These are phyloP conservation scores for Ceratocystis colombiana DNA, from an alignment of 2,329 filamentous ascomycete genomes.

Conservation along the genomic window DNA sequence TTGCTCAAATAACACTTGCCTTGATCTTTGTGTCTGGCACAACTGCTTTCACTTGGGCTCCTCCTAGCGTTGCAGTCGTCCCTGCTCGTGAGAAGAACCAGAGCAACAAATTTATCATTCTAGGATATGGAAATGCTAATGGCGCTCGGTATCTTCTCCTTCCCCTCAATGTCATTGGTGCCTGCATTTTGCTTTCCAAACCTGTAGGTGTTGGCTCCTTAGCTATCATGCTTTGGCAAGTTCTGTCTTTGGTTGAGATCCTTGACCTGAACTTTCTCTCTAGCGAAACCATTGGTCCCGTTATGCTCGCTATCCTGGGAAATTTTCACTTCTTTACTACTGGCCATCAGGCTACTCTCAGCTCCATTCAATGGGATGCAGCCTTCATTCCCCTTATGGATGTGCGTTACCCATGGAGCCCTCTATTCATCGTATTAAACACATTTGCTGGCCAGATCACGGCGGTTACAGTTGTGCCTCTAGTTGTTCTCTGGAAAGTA, in stretches of 20 bases:
- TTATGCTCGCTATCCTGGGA: constrained; percentile 77
- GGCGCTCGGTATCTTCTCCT: constrained; percentile 83
- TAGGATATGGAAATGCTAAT: constrained; percentile 89
- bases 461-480: constrained; percentile 66
- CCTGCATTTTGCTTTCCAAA: constrained; percentile 73
- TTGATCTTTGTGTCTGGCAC: constrained; percentile 75
- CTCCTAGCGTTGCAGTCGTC: constrained; percentile 69
- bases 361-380: constrained; percentile 89
- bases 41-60: constrained; percentile 74
- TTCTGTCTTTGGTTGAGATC: constrained; percentile 64
- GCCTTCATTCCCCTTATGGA: constrained; percentile 81
- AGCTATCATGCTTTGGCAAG: constrained; percentile 74
- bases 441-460: constrained; percentile 84
- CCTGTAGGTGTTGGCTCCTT: constrained; percentile 87
- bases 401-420: constrained; percentile 82
- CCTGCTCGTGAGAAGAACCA: constrained; percentile 38
- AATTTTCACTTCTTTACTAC: constrained; percentile 97
- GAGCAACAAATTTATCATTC: constrained; percentile 57
- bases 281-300: constrained; percentile 65
- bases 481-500: constrained; percentile 81
- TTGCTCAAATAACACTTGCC: constrained; percentile 72
- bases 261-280: constrained; percentile 52
- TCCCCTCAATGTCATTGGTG: constrained; percentile 65
- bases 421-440: constrained; percentile 71
- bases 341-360: constrained; percentile 80